Base-by-base conservation (phyloP, 257 asterid genomes). In the Verbascum thapsus region DNA sequence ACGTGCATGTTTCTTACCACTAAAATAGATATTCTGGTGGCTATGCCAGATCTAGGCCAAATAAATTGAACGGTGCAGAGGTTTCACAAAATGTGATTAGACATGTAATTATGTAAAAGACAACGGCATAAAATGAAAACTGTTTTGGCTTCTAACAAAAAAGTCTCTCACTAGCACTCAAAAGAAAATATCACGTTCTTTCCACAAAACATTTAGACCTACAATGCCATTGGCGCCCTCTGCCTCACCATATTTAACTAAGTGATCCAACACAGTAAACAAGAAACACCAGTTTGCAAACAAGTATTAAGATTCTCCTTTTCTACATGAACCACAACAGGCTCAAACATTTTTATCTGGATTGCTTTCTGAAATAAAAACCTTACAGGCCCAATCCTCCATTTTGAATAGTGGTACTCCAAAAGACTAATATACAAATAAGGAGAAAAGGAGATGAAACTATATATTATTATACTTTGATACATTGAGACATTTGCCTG, bases 61-160 rank as follows among this genome's bases (percentile, higher is more conserved):
- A 43, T 20, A 30, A 45, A 61, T 45, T 5, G 6, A 45, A 61
- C 18, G 56, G 34, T 3, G 7, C 18, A 56, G 48, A 32, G 10
- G 17, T 30, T 61, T 45, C 32, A n/a, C 16, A 1, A 15, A 26
- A 44, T 30, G 55, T 30, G 3, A 11, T 3, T 23, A 11, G 48
- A 61, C 12, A 20, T 19, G 17, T n/a, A 23, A 10, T 20, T 23
- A 10, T 64, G n/a, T 2, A 26, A 54, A 51, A 44, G 26, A 49
- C 50, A 13, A 66, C 44, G 16, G 19, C 57, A 42, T 7, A 57
- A 18, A n/a, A n/a, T n/a, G n/a, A n/a, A n/a, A 42, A 60, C 53
- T 3, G 26, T 20, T 42, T 58, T 41, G 38, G 43, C 12, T 53
- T 44, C 47, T 42, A 22, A 52, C 6, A 30, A 8, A 12, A n/a